Evolutionary conservation across 148 eudicot genomes (phyloP).

Genomic region (Nepenthes gracilis): DNA sequence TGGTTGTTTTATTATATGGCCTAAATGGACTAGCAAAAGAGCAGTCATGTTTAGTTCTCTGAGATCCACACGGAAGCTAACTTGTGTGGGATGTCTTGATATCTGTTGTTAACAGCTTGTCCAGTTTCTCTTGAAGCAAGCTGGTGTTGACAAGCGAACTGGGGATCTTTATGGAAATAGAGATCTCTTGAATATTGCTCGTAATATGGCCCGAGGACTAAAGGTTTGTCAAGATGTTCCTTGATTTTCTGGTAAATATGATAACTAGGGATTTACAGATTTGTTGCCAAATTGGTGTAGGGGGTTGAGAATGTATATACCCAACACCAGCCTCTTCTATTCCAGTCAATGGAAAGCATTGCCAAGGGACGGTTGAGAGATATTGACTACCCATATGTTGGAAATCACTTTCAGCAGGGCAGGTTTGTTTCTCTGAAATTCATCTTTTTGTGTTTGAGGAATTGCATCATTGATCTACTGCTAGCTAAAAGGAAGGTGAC

Average conservation of each 20-base stretch:
- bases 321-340: slow-evolving; percentile 91
- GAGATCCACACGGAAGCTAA: not conserved
- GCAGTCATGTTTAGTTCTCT: no score
- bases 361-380: slow-evolving; percentile 80
- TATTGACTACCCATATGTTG: slow-evolving; percentile 78
- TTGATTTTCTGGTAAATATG: not conserved
- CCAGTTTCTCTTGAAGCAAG: slow-evolving; percentile 91
- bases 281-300: slow-evolving; percentile 23
- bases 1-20: no score
- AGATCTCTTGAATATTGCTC: slow-evolving; percentile 84
- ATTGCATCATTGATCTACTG: no score
- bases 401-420: slow-evolving; percentile 83
- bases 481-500: no score
- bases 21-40: no score
- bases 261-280: slow-evolving; percentile 12
- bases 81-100: not conserved
- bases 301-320: slow-evolving; percentile 98
- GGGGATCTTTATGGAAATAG: slow-evolving; percentile 93
- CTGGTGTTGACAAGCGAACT: slow-evolving; percentile 86
- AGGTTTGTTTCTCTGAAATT: slow-evolving; percentile 35
- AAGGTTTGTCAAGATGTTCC: slow-evolving; percentile 35
- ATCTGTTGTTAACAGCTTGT: slow-evolving; percentile 56
- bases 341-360: slow-evolving; percentile 88
- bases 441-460: not conserved
- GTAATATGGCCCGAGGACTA: slow-evolving; percentile 96